A percentile compares a stretch with the other conserved stretches of the same genome.
phyloP scores from a whole-genome alignment of 352 stramenopile genomes.

The Globisporangium orthogonon region DNA sequence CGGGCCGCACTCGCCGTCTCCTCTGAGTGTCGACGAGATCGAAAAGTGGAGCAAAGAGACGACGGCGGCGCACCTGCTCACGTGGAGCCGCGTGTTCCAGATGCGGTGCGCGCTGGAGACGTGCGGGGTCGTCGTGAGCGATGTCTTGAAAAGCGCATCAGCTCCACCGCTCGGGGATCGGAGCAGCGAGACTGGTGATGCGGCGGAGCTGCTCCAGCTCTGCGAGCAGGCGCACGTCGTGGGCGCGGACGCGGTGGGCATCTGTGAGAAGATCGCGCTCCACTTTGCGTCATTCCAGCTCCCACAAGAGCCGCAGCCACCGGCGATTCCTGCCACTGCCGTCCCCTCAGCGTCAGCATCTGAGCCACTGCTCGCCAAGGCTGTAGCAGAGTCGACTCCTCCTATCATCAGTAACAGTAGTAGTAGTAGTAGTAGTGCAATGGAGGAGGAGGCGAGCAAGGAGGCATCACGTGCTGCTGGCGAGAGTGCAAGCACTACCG shows the following conservation, averaged over 20 bases:
- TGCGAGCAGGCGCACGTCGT: conserved; percentile 25
- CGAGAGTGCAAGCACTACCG: background rate
- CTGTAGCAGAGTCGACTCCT: background rate
- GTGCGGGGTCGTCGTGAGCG: conserved; percentile 25
- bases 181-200: conserved; percentile 10
- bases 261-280: conserved; percentile 31
- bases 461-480: background rate
- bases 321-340: too few species aligned
- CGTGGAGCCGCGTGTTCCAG: conserved; percentile 40
- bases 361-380: background rate
- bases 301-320: conserved; percentile 3
- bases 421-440: background rate
- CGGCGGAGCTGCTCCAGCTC: conserved; percentile 19
- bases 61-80: conserved; percentile 26
- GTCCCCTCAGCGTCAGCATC: too few species aligned
- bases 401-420: background rate
- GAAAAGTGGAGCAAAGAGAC: conserved; percentile 24
- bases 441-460: too few species aligned
- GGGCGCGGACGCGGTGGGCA: conserved; percentile 20
- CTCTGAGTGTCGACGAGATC: conserved; percentile 21
- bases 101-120: conserved; percentile 27
- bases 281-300: conserved; percentile 38
- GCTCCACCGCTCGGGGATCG: background rate
- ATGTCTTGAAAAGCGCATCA: conserved; percentile 12
- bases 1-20: background rate